Base-by-base conservation (phyloP, 768 basidiomycete genomes). In the Termitomyces sp. region DNA sequence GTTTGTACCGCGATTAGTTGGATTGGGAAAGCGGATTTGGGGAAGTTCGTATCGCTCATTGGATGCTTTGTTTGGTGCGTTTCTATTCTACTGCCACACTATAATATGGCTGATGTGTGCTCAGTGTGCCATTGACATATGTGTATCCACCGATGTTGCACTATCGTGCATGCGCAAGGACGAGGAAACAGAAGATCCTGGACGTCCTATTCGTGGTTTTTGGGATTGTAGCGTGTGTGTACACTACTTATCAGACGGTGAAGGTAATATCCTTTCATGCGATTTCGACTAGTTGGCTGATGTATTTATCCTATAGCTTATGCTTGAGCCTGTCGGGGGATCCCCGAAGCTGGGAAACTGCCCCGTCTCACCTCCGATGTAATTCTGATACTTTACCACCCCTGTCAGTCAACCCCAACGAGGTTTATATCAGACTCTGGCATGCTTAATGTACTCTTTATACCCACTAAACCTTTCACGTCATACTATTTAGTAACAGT, bases 11-110 rank as follows among this genome's bases (percentile, higher is more conserved):
- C 78, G 46, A 77, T 98, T 65, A 89, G 88, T 67, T 88, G 87
- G 86, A 74, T 79, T 13, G 95, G 95, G n/a, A 92, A 93, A 14
- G 81, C 77, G 39, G 95, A 97, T 71, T 74, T 98, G 42, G 96
- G 98, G 75, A 98, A 97, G 75, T 97, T 97, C 68, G 95, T 97
- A n/a, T 95, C n/a, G n/a, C n/a, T n/a, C n/a, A n/a, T n/a, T n/a
- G n/a, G n/a, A n/a, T n/a, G n/a, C n/a, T n/a, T n/a, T 67, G 95
- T 94, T 59, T 98, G 95, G 94, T 94, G 61, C 66, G 90, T n/a
- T 13, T 67, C 42, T 57, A 44, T 9, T 36, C 44, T 24, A 22
- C 36, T 58, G 43, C n/a, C 43, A n/a, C 32, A 12, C 5, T n/a
- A 12, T 12, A 39, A 12, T 34, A 33, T 44, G 42, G 40, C 59